Evolutionary conservation across 73 alveolate species (phyloP).

Genomic region (Paramecium pentaurelia): DNA sequence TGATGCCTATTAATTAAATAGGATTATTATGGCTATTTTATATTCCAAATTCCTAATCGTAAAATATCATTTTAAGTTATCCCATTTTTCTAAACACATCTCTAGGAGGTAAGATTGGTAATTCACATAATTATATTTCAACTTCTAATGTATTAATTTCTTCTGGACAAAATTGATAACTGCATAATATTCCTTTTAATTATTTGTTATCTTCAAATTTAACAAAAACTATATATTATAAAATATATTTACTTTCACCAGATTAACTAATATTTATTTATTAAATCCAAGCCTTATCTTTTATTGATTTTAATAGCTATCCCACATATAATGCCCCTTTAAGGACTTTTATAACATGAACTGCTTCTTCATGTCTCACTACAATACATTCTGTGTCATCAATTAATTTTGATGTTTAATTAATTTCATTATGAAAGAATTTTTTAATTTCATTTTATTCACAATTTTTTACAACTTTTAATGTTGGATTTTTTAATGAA

Average conservation of each 20-base stretch:
- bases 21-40: not conserved
- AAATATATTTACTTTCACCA: not conserved
- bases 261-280: not conserved
- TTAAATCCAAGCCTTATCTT: not conserved
- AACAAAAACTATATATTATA: not conserved
- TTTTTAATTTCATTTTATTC: not conserved
- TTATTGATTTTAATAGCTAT: not conserved
- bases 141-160: not conserved
- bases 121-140: not conserved
- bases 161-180: not conserved
- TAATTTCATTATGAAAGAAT: not conserved
- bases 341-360: not conserved
- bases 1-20: not conserved
- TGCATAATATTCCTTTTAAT: not conserved
- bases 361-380: not conserved
- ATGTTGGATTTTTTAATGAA: not conserved
- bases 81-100: constrained; percentile 17
- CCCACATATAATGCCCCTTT: not conserved
- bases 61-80: not conserved
- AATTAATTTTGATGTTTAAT: not conserved
- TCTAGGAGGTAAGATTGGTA: not conserved
- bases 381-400: not conserved
- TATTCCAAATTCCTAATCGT: not conserved
- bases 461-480: not conserved
- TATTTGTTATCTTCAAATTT: not conserved